These are phyloP conservation scores for Xylaria longipes DNA, from an alignment of 495 filamentous ascomycete genomes.

Conservation along the genomic window DNA sequence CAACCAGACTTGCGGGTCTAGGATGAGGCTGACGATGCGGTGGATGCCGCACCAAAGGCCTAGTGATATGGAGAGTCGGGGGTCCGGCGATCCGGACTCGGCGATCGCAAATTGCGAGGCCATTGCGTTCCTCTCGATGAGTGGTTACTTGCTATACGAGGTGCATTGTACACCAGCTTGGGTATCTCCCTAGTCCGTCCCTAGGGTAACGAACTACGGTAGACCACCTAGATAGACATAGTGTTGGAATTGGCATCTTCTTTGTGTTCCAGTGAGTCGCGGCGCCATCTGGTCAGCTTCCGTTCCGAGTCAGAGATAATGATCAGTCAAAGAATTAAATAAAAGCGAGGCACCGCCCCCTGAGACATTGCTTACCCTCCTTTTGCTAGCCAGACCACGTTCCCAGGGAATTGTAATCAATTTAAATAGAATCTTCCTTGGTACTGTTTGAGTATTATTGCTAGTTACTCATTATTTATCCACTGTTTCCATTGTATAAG, in stretches of 20 bases:
- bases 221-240: background rate
- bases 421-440: background rate
- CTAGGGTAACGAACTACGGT: background rate
- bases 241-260: background rate
- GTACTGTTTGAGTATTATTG: background rate
- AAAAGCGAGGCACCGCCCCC: constrained; percentile 10
- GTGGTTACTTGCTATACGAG: constrained; percentile 22
- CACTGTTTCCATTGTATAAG: background rate
- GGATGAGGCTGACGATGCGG: constrained; percentile 10
- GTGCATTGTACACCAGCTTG: background rate
- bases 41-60: background rate
- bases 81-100: constrained; percentile 9
- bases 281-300: constrained; percentile 18
- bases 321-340: background rate
- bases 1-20: constrained; percentile 8
- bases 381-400: background rate
- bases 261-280: constrained; percentile 1
- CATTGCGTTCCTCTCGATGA: background rate
- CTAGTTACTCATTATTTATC: background rate
- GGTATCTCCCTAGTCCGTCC: background rate
- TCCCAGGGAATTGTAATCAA: background rate
- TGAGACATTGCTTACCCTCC: background rate
- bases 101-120: background rate
- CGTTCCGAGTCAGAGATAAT: constrained; percentile 1
- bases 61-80: background rate